Evolutionary conservation across 441 rosid genomes (phyloP), one percentile per base, ranked within the genome.

Genomic region (Raphanus hybrid): DNA sequence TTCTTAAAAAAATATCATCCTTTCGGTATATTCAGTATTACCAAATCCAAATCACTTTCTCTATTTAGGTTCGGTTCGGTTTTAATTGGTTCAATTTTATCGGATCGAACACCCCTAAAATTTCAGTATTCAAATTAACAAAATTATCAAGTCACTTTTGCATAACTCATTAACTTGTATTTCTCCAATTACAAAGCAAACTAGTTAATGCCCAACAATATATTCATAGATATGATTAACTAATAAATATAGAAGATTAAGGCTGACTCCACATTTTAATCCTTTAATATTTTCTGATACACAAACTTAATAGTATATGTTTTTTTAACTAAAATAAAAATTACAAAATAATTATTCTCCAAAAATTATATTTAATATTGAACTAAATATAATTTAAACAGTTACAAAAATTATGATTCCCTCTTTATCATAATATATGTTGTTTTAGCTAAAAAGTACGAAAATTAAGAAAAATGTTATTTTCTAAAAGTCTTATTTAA

Each of bases 151-250:
- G 63, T n/a, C 18, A 10, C 32, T 77, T 58, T 65, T 71, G 45
- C 73, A 77, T 32, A 43, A 64, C 32, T 64, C 75, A 41, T 71
- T 71, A 64, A 77, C 62, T 43, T 18, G 5, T 32, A n/a, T 64
- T 70, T 62, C 65, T 39, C 29, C 43, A 10, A 5, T 34, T 34
- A 35, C 50, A 57, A 10, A 16, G 7, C 52, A 69, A 3, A 61
- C n/a, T 23, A 35, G 6, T 62, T 1, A 55, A 55, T 39, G 12
- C 1, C 75, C 63, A 57, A 35, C 64, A 14, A 34, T 12, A 35
- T 35, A 35, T 35, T 35, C 39, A 15, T 35, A 48, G 43, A 39
- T 39, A 39, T 39, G 3, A 39, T 39, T 39, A 39, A 39, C 8
- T 39, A 39, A 39, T 39, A 39, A 39, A 39, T 39, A 35, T 64